These are phyloP conservation scores for Cordyceps tenuipes DNA, from an alignment of 2,329 filamentous ascomycete species.

Conservation along the genomic window DNA sequence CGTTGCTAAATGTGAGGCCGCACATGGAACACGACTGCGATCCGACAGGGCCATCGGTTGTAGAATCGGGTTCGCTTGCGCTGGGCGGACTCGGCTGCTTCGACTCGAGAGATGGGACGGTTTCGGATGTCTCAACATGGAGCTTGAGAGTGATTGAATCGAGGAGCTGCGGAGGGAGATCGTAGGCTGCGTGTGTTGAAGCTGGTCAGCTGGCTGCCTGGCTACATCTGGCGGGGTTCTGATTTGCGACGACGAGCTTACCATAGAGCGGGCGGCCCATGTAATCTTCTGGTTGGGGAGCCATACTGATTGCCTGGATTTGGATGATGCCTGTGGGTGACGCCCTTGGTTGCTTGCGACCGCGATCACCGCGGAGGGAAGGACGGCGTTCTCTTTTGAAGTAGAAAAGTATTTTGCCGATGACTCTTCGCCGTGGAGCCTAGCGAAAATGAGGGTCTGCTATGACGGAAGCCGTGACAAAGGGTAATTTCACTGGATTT, in stretches of 20 bases:
- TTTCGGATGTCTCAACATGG: constrained; percentile 22
- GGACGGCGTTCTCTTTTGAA: constrained; percentile 14
- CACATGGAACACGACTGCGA: constrained; percentile 79
- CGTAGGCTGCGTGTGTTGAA: constrained; percentile 53
- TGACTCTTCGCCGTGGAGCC: constrained; percentile 8
- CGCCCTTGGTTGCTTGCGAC: background rate
- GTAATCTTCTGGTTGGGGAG: constrained; percentile 37
- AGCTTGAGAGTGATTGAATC: constrained; percentile 49
- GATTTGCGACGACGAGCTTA: constrained; percentile 18
- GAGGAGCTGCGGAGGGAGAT: constrained; percentile 69
- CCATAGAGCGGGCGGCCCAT: constrained; percentile 45
- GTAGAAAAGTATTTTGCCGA: background rate
- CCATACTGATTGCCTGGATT: constrained; percentile 20
- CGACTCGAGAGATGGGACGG: constrained; percentile 15
- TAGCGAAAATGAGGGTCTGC: constrained; percentile 7
- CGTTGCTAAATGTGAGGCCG: constrained; percentile 57
- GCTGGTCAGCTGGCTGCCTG: constrained; percentile 13
- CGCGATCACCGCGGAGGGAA: background rate
- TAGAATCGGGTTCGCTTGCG: constrained; percentile 23
- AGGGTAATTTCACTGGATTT: background rate
- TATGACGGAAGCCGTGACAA: background rate
- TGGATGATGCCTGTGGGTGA: background rate
- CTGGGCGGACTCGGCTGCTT: constrained; percentile 18
- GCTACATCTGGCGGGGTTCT: background rate
- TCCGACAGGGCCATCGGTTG: constrained; percentile 34